Conservation (phyloP, 768 basidiomycete genomes). For the Baorangia bicolor region DNA sequence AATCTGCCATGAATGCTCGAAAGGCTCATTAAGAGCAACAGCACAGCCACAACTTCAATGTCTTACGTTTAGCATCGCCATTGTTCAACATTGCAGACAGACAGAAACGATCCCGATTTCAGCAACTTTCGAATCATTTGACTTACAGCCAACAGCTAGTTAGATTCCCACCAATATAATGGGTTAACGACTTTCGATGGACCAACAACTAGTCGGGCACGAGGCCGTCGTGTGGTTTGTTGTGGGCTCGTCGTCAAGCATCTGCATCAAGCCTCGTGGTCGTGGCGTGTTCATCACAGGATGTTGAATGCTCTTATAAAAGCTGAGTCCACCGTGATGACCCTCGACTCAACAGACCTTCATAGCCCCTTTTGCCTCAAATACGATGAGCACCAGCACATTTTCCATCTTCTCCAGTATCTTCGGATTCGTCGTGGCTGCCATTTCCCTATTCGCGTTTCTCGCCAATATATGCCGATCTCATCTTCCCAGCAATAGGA, state of each 20-base stretch:
- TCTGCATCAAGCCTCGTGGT: background rate
- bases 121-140: background rate
- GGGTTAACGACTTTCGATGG: background rate
- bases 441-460: background rate
- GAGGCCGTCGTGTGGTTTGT: background rate
- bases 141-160: background rate
- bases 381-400: background rate
- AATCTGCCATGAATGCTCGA: background rate
- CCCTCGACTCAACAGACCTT: too few species aligned
- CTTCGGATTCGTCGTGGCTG: background rate
- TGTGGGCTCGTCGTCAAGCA: background rate
- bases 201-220: background rate
- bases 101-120: too few species aligned
- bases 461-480: background rate
- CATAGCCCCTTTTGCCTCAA: background rate
- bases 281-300: background rate
- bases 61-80: too few species aligned
- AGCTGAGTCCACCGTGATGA: background rate
- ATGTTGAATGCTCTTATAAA: background rate
- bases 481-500: conserved; percentile 2
- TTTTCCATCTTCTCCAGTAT: conserved; percentile 5
- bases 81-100: too few species aligned
- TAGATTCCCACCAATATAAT: too few species aligned
- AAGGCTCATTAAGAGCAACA: background rate
- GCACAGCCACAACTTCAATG: background rate